Base-by-base conservation (phyloP, 805 yeast genomes). In the Zygoascus ofunaensis region DNA sequence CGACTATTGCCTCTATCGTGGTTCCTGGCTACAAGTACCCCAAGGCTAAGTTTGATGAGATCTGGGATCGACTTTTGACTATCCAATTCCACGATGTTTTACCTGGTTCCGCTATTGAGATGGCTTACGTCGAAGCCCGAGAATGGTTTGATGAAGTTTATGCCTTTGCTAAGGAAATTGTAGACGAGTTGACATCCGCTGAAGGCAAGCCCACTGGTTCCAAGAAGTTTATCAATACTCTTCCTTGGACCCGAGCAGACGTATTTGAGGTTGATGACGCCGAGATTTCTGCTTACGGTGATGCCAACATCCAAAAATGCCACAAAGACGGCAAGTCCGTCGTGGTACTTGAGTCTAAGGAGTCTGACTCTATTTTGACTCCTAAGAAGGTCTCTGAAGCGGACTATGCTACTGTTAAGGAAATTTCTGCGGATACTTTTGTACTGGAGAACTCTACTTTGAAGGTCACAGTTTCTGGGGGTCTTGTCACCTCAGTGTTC, bases 1-100 rank as follows among this genome's bases (percentile, higher is more conserved):
- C 95, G 1, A 76, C 94, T 0, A 67, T 81, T 49, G 80, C 85
- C 2, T 84, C 95, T 0, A 54, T 80, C 32, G 65, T 71, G 19
- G 57, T 67, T 2, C 56, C 68, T 1, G 61, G 65, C 21, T 89
- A 79, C 63, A 68, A 67, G 48, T 90, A 90, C 59, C 97, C 97
- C 2, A 68, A 72, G 35, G 65, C 72, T 28, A 73, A 79, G 48
- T 70, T 90, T 34, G 78, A 80, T 51, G 69, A 64, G 2, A 62
- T 90, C 51, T 90, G 97, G 97, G 89, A 86, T 59, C 79, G 83
- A 60, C 76, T 89, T 19, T 76, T 87, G 49, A 68, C 92, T 39
- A 87, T 95, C 59, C 97, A 90, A 61, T 90, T 90, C 68, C 98
- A 90, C 62, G 98, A 90, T 66, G 97, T 90, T 15, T 70, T 92